Evolutionary conservation across 2,329 filamentous ascomycete species (phyloP), one percentile per base, ranked within the genome.

Genomic region (Sordariomycetes sp.): DNA sequence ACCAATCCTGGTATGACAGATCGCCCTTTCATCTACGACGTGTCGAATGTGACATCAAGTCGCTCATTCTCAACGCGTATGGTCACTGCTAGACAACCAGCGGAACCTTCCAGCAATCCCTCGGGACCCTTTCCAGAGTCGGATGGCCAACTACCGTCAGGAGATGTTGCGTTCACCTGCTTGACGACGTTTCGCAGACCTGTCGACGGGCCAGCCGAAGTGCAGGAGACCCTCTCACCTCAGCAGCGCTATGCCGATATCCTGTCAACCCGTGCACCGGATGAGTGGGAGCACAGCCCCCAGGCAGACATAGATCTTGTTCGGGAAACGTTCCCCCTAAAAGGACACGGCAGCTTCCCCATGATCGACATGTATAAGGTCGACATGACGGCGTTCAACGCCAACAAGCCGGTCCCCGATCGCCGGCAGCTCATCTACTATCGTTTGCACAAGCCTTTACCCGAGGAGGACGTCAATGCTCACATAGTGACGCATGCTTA

Each of bases 341-440:
- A 54, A 11, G 52, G 58, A 3, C 50, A 58, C 2, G 67, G 66
- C 3, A 49, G 48, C 0, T 73, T 73, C 36, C 70, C 70, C 7
- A 53, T 61, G 1, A 53, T 72, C 3, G 63, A 71, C 31, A 70
- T 73, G 64, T 61, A 61, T 46, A 72, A 72, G 49, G 70, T 74
- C 7, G 68, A 73, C 44, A 66, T 75, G 61, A 41, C 40, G 1
- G 49, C 36, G 0, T 68, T 57, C 40, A 75, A 74, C 42, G 45
- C 48, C 8, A 55, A 41, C 1, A 60, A 55, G 30, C 50, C 60
- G 0, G 38, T 68, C 7, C 50, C 63, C 4, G 67, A 70, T 23
- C 54, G 62, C 6, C 58, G 65, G 14, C 65, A 75, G 42, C 50
- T 74, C 7, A 42, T 72, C 2, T 42, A 69, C 6, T 74, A 75